A percentile compares a stretch with the other conserved stretches of the same genome.
Conservation (phyloP, 331 rosid genomes). For the Malus hybrid region DNA sequence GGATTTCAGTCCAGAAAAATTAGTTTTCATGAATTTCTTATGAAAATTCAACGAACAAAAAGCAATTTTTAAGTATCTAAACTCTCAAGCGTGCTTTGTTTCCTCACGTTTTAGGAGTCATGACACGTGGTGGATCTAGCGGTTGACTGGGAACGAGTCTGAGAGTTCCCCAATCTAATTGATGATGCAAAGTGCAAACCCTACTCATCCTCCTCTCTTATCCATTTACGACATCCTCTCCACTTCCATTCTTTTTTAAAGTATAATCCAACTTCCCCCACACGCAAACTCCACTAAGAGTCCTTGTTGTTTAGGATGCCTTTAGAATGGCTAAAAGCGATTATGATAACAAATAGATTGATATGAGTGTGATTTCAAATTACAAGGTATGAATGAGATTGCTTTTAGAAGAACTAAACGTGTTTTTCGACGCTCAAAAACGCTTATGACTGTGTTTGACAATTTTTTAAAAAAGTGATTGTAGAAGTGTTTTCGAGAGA, state of each 20-base stretch:
- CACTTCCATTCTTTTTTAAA: not conserved
- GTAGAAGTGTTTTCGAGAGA: not conserved
- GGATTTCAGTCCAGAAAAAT: not conserved
- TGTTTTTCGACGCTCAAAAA: no score
- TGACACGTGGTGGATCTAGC: no score
- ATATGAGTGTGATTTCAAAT: not conserved
- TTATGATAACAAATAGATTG: no score
- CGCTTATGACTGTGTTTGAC: not conserved
- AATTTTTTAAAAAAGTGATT: no score
- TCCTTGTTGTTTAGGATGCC: no score
- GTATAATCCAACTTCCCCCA: not conserved
- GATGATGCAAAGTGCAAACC: not conserved
- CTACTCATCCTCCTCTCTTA: not conserved
- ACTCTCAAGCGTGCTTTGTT: not conserved
- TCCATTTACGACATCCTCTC: not conserved
- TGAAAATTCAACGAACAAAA: not conserved
- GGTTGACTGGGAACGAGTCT: not conserved
- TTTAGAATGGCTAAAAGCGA: no score
- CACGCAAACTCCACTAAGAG: not conserved
- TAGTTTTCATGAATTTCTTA: not conserved
- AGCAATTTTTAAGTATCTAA: not conserved
- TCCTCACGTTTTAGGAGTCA: not conserved
- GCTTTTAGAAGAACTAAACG: not conserved
- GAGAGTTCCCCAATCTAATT: not conserved
- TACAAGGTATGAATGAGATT: not conserved